Percentiles rank a stretch among this genome's conserved stretches.
Conservation (phyloP, 345 rosid species). For the Lepidium didymum region DNA sequence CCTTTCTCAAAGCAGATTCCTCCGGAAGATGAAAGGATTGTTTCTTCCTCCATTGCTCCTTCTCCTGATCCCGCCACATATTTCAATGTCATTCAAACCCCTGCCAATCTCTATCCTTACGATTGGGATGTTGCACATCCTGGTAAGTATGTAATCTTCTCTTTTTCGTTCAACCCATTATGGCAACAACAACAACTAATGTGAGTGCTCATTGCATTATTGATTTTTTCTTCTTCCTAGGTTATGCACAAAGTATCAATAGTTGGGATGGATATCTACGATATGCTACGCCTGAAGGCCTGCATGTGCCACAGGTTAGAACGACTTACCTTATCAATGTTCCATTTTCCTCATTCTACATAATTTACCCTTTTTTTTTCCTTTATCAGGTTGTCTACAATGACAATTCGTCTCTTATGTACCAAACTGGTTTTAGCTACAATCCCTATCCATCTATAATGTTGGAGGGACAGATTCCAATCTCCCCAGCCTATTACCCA, state of each 20-base stretch:
- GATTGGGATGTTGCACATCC: conserved; percentile 35
- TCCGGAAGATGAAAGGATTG: conserved; percentile 45
- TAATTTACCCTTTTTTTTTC: background rate
- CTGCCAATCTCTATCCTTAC: conserved; percentile 22
- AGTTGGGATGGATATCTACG: conserved; percentile 48
- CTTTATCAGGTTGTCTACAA: conserved; percentile 44
- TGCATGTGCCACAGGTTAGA: conserved; percentile 53
- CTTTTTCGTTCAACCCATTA: background rate
- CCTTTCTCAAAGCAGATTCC: conserved; percentile 39
- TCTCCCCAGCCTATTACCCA: conserved; percentile 40
- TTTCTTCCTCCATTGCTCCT: conserved; percentile 43
- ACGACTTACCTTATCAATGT: background rate
- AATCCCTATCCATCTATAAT: conserved; percentile 48
- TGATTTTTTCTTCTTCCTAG: conserved; percentile 17
- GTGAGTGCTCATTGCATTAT: background rate
- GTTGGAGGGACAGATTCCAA: conserved; percentile 54
- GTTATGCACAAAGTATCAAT: conserved; percentile 34
- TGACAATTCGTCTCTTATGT: conserved; percentile 45
- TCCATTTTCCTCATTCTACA: background rate
- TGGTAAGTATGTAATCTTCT: conserved; percentile 23
- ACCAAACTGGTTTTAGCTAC: conserved; percentile 46
- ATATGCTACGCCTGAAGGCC: conserved; percentile 41
- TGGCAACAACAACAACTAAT: background rate
- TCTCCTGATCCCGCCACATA: conserved; percentile 23
- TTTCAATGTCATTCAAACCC: conserved; percentile 25